A percentile compares a stretch with the other conserved stretches of the same genome.
These are phyloP conservation scores for Escallonia rubra DNA, from an alignment of 129 eudicot genomes.

Conservation along the genomic window DNA sequence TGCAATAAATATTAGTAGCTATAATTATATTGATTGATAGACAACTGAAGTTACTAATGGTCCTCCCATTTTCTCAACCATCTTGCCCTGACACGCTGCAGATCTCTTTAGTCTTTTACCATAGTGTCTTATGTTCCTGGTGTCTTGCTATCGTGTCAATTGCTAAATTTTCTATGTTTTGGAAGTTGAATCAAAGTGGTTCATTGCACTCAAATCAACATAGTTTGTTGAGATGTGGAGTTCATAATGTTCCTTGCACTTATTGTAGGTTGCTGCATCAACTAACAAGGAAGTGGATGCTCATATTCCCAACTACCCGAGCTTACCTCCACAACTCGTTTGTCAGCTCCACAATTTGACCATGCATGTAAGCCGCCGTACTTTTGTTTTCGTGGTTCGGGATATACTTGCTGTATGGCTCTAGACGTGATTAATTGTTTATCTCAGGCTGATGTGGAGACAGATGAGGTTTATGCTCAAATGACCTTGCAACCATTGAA, in stretches of 20 bases:
- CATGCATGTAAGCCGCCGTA: slow-evolving; percentile 64
- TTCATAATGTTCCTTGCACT: too few relatives aligned
- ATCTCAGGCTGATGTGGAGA: slow-evolving; percentile 87
- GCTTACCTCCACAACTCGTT: slow-evolving; percentile 78
- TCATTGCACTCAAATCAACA: too few relatives aligned
- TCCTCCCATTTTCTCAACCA: too few relatives aligned
- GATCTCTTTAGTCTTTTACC: too few relatives aligned
- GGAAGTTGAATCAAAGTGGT: not conserved
- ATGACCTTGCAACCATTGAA: slow-evolving; percentile 87
- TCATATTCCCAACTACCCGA: slow-evolving; percentile 81
- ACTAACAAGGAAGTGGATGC: slow-evolving; percentile 89
- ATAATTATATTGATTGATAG: too few relatives aligned
- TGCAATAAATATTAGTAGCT: too few relatives aligned
- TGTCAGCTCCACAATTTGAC: slow-evolving; percentile 93
- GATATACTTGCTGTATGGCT: not conserved
- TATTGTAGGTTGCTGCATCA: slow-evolving; percentile 73
- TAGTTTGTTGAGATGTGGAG: too few relatives aligned
- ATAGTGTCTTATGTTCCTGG: too few relatives aligned
- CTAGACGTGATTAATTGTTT: not conserved
- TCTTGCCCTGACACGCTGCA: too few relatives aligned
- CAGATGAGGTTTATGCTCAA: slow-evolving; percentile 92
- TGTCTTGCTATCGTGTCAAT: too few relatives aligned
- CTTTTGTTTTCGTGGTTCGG: not conserved
- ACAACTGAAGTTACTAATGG: too few relatives aligned
- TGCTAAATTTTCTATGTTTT: not conserved